Conservation (phyloP, 169 alveolate genomes). For the Plasmodium fragile region DNA sequence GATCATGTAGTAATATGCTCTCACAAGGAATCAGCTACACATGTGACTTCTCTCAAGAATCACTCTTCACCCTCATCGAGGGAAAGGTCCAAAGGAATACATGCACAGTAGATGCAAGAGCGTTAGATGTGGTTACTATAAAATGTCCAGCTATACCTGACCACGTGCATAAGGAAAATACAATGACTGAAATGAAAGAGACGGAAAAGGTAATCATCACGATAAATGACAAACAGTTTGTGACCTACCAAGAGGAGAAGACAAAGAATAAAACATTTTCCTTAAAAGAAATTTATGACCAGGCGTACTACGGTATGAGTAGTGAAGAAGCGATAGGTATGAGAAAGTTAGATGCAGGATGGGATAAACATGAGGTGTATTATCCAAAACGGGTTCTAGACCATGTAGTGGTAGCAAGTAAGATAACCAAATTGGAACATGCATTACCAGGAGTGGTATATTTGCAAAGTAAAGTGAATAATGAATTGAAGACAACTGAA, state of each 20-base stretch:
- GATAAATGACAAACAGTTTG: slow-evolving; percentile 7
- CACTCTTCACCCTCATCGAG: neutral
- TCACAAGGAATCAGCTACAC: neutral
- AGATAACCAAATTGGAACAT: slow-evolving; percentile 7
- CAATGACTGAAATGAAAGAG: neutral
- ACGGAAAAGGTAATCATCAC: slow-evolving; percentile 12
- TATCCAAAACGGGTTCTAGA: slow-evolving; percentile 39
- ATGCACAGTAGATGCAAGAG: slow-evolving; percentile 38
- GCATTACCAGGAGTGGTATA: slow-evolving; percentile 31
- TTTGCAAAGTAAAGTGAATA: neutral
- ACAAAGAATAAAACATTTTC: slow-evolving; percentile 28
- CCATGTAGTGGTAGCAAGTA: slow-evolving; percentile 11
- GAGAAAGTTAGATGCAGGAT: slow-evolving; percentile 10
- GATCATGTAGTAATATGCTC: neutral
- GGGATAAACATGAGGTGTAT: slow-evolving; percentile 41
- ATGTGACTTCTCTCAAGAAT: slow-evolving; percentile 31
- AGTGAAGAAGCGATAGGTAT: slow-evolving; percentile 4
- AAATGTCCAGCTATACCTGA: slow-evolving; percentile 25
- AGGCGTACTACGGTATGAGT: slow-evolving; percentile 2
- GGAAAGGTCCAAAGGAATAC: slow-evolving; percentile 26
- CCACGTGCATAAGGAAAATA: neutral
- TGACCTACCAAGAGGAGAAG: slow-evolving; percentile 19
- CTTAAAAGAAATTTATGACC: slow-evolving; percentile 29
- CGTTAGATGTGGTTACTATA: slow-evolving; percentile 36
- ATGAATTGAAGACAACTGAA: slow-evolving; percentile 1